phyloP scores from a whole-genome alignment of 495 filamentous ascomycete species.

The Tuber umbilicatum region DNA sequence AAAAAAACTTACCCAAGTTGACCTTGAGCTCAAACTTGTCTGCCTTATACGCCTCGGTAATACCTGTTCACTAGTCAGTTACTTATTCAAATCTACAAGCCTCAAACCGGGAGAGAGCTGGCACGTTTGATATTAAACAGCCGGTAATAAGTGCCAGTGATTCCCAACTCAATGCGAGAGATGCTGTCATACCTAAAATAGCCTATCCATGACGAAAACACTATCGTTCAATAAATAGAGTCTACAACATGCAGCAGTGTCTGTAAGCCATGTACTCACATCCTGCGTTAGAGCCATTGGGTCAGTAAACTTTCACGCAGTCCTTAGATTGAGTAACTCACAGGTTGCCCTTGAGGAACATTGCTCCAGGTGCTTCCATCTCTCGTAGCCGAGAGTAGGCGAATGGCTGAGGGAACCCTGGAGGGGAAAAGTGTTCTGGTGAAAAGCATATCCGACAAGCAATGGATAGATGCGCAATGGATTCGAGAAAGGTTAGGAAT shows the following conservation, averaged over 20 bases:
- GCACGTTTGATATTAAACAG: not conserved
- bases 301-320: conserved; percentile 32
- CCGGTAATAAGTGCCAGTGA: not conserved
- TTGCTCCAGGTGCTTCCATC: conserved; percentile 78
- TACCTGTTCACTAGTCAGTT: conserved; percentile 50
- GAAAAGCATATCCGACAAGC: conserved; percentile 49
- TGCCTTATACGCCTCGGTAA: conserved; percentile 98
- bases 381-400: conserved; percentile 53
- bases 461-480: not conserved
- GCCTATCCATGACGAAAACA: conserved; percentile 50
- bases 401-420: conserved; percentile 50
- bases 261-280: conserved; percentile 48
- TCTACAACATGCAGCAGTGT: conserved; percentile 20
- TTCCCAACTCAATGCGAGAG: not conserved
- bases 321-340: conserved; percentile 48
- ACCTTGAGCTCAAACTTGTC: conserved; percentile 89
- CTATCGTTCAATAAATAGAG: conserved; percentile 23
- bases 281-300: conserved; percentile 48
- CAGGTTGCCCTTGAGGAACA: conserved; percentile 86
- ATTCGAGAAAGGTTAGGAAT: not conserved
- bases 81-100: not conserved
- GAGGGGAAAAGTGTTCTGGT: conserved; percentile 49
- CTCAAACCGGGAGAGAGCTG: conserved; percentile 13
- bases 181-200: conserved; percentile 60
- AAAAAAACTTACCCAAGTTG: conserved; percentile 66